Base-by-base conservation (phyloP, 805 yeast species). In the Millerozyma miso region DNA sequence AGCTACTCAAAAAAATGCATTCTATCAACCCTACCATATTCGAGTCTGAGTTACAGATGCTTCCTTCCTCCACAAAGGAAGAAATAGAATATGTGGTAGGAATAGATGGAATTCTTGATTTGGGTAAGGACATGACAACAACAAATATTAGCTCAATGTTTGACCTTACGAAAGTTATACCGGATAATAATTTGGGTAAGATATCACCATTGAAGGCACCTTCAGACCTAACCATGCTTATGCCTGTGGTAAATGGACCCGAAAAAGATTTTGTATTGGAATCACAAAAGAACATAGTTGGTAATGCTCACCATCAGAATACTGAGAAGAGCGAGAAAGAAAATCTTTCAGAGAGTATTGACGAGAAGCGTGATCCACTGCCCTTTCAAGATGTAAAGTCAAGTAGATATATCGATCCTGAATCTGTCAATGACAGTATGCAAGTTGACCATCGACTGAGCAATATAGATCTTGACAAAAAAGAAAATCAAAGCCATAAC, bases 21-120 rank as follows among this genome's bases (percentile, higher is more conserved):
- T 43, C 54, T 2, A 59, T 63, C 16, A 63, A 69, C 43, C 56
- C 60, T 4, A 38, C 44, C 1, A 44, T 59, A 14, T 69, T 67
- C 38, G 38, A 48, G 5, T 46, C 56, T 1, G 67, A 61, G 38
- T 50, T 67, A 18, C 50, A 58, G 5, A 39, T 47, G 37, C 40
- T 52, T 5, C 62, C 57, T 13, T 35, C 46, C 3, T 44, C 35
- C n/a, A 55, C 58, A 8, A 60, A 52, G 35, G 65, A 57, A 31
- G 74, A 66, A 35, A 58, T 67, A 15, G 67, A 63, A 31, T 51
- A 40, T 7, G 46, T 64, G 23, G 62, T 66, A 31, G 72, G 66
- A 2, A 49, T 67, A 12, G 71, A 64, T 26, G 52, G 53, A 18
- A 35, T 43, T 17, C 43, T 46, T 15, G 51, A 46, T 20, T 46